Percentiles rank a stretch among this genome's conserved stretches.
Evolutionary conservation across 2,329 filamentous ascomycete genomes (phyloP).

Genomic region (Verticillium klebahnii): DNA sequence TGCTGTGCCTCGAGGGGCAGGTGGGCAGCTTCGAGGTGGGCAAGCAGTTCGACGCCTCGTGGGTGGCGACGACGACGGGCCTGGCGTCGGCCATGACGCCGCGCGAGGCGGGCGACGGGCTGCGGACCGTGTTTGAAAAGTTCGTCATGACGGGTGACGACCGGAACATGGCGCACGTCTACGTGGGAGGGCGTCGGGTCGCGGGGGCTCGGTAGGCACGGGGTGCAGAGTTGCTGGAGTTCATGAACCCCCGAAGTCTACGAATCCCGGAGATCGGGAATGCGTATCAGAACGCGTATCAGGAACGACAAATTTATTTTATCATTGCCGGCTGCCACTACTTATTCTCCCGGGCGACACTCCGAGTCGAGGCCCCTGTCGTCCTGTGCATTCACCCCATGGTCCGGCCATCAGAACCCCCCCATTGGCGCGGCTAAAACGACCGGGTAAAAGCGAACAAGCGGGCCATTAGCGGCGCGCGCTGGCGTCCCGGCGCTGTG

Average conservation of each 20-base stretch:
- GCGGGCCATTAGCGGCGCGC: not conserved
- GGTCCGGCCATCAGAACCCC: not conserved
- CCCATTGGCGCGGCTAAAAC: slow-evolving; percentile 2
- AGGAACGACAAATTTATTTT: too few relatives aligned
- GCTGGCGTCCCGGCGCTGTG: not conserved
- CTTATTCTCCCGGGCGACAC: not conserved
- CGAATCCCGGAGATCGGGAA: too few relatives aligned
- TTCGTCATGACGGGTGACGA: slow-evolving; percentile 64
- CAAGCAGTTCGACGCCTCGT: slow-evolving; percentile 58
- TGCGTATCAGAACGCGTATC: too few relatives aligned
- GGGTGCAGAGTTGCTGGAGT: too few relatives aligned
- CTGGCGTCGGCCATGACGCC: slow-evolving; percentile 40
- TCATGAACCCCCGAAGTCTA: too few relatives aligned
- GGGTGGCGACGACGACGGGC: slow-evolving; percentile 32
- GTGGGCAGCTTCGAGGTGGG: slow-evolving; percentile 54
- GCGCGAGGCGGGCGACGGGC: slow-evolving; percentile 43
- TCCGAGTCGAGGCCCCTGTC: not conserved
- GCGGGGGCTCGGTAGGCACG: not conserved
- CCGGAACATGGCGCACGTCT: slow-evolving; percentile 53
- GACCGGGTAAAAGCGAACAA: not conserved
- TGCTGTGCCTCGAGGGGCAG: slow-evolving; percentile 47
- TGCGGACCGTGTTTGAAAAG: slow-evolving; percentile 51
- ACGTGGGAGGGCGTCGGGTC: slow-evolving; percentile 35
- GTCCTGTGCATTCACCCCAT: not conserved
- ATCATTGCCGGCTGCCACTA: too few relatives aligned